Evolutionary conservation across 352 stramenopile species (phyloP).

Genomic region (Thalassiosira pacifica): DNA sequence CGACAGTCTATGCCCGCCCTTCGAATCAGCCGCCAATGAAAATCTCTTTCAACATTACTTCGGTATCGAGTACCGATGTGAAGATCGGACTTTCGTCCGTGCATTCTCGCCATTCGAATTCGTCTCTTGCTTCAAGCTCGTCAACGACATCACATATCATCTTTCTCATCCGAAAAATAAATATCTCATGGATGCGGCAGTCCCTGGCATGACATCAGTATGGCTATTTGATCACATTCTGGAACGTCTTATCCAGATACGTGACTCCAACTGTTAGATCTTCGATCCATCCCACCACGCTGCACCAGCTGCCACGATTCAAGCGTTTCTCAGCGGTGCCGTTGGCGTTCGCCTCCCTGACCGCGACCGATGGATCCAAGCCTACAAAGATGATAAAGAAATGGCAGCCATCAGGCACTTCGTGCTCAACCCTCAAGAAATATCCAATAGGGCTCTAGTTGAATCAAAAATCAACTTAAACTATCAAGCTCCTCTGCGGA

Average conservation of each 20-base stretch:
- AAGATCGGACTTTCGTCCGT: not conserved
- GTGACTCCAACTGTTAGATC: not conserved
- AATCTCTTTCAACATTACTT: not conserved
- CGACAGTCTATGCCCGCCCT: not conserved
- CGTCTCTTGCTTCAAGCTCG: not conserved
- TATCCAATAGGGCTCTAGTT: not conserved
- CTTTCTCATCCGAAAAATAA: not conserved
- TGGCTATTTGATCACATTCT: not conserved
- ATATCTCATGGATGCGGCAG: not conserved
- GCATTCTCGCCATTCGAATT: conserved; percentile 7
- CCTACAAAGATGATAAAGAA: not conserved
- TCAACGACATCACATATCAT: not conserved
- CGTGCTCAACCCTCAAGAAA: not conserved
- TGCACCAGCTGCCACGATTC: not conserved
- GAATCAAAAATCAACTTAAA: not conserved
- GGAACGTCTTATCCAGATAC: no score
- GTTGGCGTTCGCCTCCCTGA: not conserved
- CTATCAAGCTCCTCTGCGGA: not conserved
- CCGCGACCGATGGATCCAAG: not conserved
- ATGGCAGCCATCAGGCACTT: not conserved
- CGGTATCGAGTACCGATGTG: not conserved
- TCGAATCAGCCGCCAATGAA: not conserved
- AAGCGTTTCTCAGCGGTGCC: not conserved
- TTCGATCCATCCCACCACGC: not conserved
- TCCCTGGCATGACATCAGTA: not conserved